Base-by-base conservation (phyloP, 139 green algal species). In the Microglena sp. region DNA sequence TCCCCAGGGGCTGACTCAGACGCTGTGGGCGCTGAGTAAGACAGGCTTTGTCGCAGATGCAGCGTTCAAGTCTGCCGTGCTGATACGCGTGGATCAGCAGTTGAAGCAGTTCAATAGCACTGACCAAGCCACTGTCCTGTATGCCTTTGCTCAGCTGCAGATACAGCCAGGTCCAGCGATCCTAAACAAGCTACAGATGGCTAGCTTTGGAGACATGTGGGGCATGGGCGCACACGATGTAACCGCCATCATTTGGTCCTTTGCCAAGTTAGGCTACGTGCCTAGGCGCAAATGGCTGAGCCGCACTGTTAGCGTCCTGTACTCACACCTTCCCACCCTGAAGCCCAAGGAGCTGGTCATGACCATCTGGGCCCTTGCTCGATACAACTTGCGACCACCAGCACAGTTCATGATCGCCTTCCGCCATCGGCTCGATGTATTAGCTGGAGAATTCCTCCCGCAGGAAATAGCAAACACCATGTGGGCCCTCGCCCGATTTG, bases 1-100 rank as follows among this genome's bases (percentile, higher is more conserved):
- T 27, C 50, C 46, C 34, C 33, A 53, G n/a, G 68, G 67, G 61
- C 62, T 75, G 7, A 58, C 68, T 3, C 61, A 75, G 21, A 44
- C 68, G 28, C 61, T 75, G 1, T 75, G 68, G 69, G 69, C 32
- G 15, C 27, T 68, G 21, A 6, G 40, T 50, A 15, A 50, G 18
- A 15, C 11, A 50, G 40, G 11, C 7, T 60, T 33, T 60, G n/a
- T 33, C 7, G n/a, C 53, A 7, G 18, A 26, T 8, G 7, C 18
- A 6, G 53, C 27, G 53, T 60, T 60, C 24, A 60, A 60, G 31
- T 24, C 7, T 7, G n/a, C 6, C 24, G 53, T 60, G 15, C n/a
- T 24, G 6, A 11, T 24, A 28, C 53, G 53, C 24, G 53, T 60
- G 24, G 27, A 22, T 60, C 53, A 60, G 21, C 18, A 33, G 21